A percentile compares a stretch with the other conserved stretches of the same genome.
Evolutionary conservation across 2,329 filamentous ascomycete genomes (phyloP).

Genomic region (Botryotinia globosa): DNA sequence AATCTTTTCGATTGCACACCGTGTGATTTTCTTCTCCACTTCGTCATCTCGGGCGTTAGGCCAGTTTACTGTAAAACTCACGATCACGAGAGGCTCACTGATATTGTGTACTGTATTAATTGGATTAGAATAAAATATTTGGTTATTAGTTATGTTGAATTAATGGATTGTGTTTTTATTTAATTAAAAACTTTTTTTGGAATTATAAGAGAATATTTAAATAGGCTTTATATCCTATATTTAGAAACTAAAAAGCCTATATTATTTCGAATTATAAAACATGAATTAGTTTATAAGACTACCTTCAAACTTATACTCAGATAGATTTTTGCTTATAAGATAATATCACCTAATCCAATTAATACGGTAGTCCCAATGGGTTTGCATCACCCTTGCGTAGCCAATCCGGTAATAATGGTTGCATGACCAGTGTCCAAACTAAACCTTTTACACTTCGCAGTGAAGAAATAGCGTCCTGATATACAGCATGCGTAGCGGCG

Average conservation of each 20-base stretch:
- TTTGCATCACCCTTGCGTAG: slow-evolving; percentile 32
- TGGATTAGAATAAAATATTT: too few relatives aligned
- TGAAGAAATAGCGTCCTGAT: slow-evolving; percentile 32
- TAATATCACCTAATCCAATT: too few relatives aligned
- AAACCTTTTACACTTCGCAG: slow-evolving; percentile 36
- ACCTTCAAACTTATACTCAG: too few relatives aligned
- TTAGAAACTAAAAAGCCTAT: too few relatives aligned
- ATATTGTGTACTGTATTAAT: slow-evolving; percentile 23
- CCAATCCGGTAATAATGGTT: slow-evolving; percentile 37
- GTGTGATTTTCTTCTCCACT: slow-evolving; percentile 33
- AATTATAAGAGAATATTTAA: too few relatives aligned
- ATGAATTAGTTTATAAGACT: too few relatives aligned
- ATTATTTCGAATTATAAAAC: too few relatives aligned
- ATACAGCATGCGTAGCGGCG: slow-evolving; percentile 34
- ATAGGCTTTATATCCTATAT: too few relatives aligned
- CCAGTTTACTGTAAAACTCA: slow-evolving; percentile 41
- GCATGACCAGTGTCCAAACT: slow-evolving; percentile 39
- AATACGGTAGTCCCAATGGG: slow-evolving; percentile 31
- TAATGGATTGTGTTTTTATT: too few relatives aligned
- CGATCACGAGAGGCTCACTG: slow-evolving; percentile 36
- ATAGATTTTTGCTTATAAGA: too few relatives aligned
- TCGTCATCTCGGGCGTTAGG: slow-evolving; percentile 34
- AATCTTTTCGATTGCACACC: slow-evolving; percentile 37
- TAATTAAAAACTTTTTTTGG: too few relatives aligned
- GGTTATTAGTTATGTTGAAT: too few relatives aligned